These are phyloP conservation scores for Mycena latifolia DNA, from an alignment of 768 basidiomycete genomes.

Conservation along the genomic window DNA sequence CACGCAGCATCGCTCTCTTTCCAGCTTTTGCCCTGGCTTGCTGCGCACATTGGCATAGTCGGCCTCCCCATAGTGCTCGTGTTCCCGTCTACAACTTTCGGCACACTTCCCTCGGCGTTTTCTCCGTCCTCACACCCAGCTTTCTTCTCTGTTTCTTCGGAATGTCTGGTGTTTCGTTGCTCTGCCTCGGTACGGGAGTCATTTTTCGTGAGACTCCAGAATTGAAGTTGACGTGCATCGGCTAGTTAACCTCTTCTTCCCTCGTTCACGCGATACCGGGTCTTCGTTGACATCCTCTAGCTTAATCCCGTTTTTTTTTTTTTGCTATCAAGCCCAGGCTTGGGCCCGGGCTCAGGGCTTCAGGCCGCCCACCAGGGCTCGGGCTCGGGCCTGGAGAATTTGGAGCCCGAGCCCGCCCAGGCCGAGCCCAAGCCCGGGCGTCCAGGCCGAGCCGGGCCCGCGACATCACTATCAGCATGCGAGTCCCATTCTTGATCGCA, in stretches of 20 bases:
- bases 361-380: slow-evolving; percentile 18
- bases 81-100: slow-evolving; percentile 5
- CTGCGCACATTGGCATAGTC: slow-evolving; percentile 12
- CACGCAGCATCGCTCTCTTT: no score
- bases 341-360: slow-evolving; percentile 6
- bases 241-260: no score
- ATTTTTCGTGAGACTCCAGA: no score
- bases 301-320: no score
- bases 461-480: no score
- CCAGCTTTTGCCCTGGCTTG: no score
- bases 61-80: slow-evolving; percentile 17
- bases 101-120: slow-evolving; percentile 1
- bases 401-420: slow-evolving; percentile 18
- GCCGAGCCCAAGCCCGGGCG: slow-evolving; percentile 17
- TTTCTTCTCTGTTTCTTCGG: slow-evolving; percentile 5
- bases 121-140: slow-evolving; percentile 13
- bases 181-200: slow-evolving; percentile 10
- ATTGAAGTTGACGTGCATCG: no score
- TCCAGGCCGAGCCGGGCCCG: slow-evolving; percentile 16
- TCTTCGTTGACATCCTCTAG: no score
- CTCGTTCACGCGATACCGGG: no score
- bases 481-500: no score
- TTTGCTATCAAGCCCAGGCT: no score
- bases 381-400: slow-evolving; percentile 22
- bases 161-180: slow-evolving; percentile 5